A percentile compares a stretch with the other conserved stretches of the same genome.
Conservation (phyloP, 768 basidiomycete species). For the Suillus hirtellus region DNA sequence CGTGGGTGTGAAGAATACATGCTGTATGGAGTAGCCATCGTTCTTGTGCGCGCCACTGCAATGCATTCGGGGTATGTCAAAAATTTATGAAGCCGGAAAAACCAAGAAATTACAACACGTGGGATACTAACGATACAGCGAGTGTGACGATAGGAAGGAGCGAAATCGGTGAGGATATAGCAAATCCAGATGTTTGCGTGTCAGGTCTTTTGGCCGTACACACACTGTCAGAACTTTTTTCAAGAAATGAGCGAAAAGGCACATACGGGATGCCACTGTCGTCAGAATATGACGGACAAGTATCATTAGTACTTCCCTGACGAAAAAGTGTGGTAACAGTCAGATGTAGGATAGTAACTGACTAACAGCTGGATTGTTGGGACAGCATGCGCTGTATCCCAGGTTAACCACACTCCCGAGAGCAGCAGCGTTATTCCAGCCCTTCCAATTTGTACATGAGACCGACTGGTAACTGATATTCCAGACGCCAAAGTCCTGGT, state of each 20-base stretch:
- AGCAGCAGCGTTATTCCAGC: slow-evolving; percentile 55
- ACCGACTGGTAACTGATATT: slow-evolving; percentile 72
- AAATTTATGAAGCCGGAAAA: not conserved
- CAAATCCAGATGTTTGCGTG: not conserved
- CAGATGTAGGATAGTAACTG: not conserved
- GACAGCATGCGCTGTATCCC: slow-evolving; percentile 69
- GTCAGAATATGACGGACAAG: slow-evolving; percentile 75
- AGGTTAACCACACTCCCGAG: slow-evolving; percentile 66
- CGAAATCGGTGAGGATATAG: not conserved
- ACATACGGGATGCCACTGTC: slow-evolving; percentile 63
- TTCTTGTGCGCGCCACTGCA: not conserved
- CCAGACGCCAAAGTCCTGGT: slow-evolving; percentile 85
- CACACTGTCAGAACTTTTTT: not conserved
- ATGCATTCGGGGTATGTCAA: not conserved
- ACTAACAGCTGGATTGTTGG: slow-evolving; percentile 62
- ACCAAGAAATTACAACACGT: not conserved
- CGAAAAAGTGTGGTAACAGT: slow-evolving; percentile 7
- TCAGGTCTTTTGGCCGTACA: slow-evolving; percentile 2
- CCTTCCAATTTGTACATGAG: slow-evolving; percentile 67
- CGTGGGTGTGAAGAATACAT: not conserved
- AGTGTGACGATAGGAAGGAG: not conserved
- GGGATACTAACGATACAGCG: not conserved
- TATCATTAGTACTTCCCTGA: slow-evolving; percentile 46
- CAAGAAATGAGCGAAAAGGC: not conserved
- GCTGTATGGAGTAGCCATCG: not conserved